A percentile compares a stretch with the other conserved stretches of the same genome.
phyloP scores from a whole-genome alignment of 2,329 filamentous ascomycete genomes.

The Penicillium sp. region DNA sequence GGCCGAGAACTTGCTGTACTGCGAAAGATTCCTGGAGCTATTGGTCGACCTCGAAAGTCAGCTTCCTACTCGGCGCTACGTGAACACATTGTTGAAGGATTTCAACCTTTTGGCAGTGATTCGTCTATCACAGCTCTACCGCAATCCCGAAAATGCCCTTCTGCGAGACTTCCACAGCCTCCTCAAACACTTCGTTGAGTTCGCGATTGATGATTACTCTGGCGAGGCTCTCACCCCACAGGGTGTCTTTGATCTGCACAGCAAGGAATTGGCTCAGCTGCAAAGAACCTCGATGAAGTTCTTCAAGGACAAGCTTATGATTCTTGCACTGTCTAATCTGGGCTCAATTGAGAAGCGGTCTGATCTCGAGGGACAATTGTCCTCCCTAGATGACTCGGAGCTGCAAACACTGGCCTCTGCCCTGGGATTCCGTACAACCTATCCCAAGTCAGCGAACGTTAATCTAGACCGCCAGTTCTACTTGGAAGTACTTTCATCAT shows the following conservation, averaged over 20 bases:
- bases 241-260: constrained; percentile 79
- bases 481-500: constrained; percentile 70
- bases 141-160: constrained; percentile 71
- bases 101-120: constrained; percentile 79
- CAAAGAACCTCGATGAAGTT: constrained; percentile 77
- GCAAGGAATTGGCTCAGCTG: constrained; percentile 71
- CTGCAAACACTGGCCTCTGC: constrained; percentile 67
- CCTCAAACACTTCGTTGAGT: constrained; percentile 84
- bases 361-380: constrained; percentile 76
- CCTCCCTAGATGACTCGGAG: constrained; percentile 72
- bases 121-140: constrained; percentile 75
- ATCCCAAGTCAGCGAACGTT: constrained; percentile 71
- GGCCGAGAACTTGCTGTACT: constrained; percentile 73
- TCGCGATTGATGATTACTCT: constrained; percentile 88
- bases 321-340: constrained; percentile 90
- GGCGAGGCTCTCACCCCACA: constrained; percentile 72
- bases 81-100: constrained; percentile 84
- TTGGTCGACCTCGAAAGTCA: constrained; percentile 90
- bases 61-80: constrained; percentile 87
- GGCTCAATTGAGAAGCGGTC: constrained; percentile 78
- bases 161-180: constrained; percentile 78
- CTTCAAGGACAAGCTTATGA: constrained; percentile 88
- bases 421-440: constrained; percentile 79
- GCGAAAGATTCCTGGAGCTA: constrained; percentile 90
- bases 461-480: constrained; percentile 56